Conservation (phyloP, 2,329 filamentous ascomycete species). For the Botrytis galanthina region DNA sequence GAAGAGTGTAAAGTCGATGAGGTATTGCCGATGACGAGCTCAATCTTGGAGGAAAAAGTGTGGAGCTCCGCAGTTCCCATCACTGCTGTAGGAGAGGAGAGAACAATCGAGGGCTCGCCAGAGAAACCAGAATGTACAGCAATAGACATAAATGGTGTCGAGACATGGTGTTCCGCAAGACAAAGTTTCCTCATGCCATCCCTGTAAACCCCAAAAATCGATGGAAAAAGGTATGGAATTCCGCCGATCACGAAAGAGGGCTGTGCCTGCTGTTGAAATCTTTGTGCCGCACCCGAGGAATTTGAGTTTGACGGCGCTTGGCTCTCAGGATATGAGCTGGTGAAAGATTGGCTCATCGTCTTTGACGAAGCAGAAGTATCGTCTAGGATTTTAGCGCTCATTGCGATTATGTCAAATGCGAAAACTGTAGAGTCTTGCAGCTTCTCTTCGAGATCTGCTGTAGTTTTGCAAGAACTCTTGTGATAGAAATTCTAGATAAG, state of each 20-base stretch:
- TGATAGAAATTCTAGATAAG: background rate
- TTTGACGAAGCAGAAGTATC: background rate
- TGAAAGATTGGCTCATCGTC: background rate
- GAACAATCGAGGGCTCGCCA: background rate
- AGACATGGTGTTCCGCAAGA: background rate
- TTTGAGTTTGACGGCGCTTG: background rate
- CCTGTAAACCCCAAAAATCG: constrained; percentile 10
- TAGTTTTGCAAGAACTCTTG: background rate
- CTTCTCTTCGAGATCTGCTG: background rate
- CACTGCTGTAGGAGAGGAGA: background rate
- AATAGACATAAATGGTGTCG: constrained; percentile 8
- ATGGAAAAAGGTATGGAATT: background rate
- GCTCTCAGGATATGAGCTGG: background rate
- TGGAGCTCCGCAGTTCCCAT: constrained; percentile 10
- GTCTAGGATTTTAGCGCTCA: background rate
- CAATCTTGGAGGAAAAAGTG: background rate
- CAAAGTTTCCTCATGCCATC: background rate
- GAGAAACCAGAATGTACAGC: background rate
- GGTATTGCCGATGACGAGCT: constrained; percentile 1
- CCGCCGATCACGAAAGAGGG: background rate
- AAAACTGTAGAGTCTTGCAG: background rate
- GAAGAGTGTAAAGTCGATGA: background rate
- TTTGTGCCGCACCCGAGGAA: background rate
- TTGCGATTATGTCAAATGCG: background rate
- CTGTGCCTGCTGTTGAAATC: background rate